These are phyloP conservation scores for Phialophora expanda DNA, from an alignment of 2,329 filamentous ascomycete genomes.

Conservation along the genomic window DNA sequence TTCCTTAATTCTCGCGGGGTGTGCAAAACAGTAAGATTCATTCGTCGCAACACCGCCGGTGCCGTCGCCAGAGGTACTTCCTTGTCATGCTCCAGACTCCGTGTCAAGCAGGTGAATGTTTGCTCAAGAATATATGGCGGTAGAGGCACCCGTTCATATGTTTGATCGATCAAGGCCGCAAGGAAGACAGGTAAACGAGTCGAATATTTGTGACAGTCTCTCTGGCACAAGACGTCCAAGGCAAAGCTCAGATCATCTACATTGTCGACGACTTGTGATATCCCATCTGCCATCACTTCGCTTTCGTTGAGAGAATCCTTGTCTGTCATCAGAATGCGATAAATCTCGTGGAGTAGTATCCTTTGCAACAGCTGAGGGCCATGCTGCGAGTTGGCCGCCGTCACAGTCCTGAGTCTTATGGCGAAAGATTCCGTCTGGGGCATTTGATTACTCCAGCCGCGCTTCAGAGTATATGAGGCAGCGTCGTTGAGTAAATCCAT, in stretches of 20 bases:
- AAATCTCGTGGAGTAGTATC: slow-evolving; percentile 19
- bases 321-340: slow-evolving; percentile 17
- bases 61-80: slow-evolving; percentile 1
- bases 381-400: slow-evolving; percentile 11
- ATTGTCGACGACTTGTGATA: slow-evolving; percentile 11
- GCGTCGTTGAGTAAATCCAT: slow-evolving; percentile 36
- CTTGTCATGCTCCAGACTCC: slow-evolving; percentile 11
- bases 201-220: not conserved
- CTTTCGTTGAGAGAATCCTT: not conserved
- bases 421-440: not conserved
- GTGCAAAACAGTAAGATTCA: slow-evolving; percentile 14
- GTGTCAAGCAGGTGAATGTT: slow-evolving; percentile 21
- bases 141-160: not conserved
- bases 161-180: slow-evolving; percentile 15
- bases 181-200: slow-evolving; percentile 16
- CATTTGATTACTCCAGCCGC: slow-evolving; percentile 5
- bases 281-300: not conserved
- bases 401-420: not conserved
- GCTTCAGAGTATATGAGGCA: slow-evolving; percentile 20
- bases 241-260: slow-evolving; percentile 18
- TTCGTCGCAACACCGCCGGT: slow-evolving; percentile 2
- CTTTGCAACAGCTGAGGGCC: slow-evolving; percentile 21
- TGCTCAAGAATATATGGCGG: slow-evolving; percentile 21
- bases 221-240: slow-evolving; percentile 17
- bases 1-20: slow-evolving; percentile 26